Evolutionary conservation across 192 early-diverging fungal genomes (phyloP), one percentile per base, ranked within the genome.

Genomic region (Backusella psychrophila): DNA sequence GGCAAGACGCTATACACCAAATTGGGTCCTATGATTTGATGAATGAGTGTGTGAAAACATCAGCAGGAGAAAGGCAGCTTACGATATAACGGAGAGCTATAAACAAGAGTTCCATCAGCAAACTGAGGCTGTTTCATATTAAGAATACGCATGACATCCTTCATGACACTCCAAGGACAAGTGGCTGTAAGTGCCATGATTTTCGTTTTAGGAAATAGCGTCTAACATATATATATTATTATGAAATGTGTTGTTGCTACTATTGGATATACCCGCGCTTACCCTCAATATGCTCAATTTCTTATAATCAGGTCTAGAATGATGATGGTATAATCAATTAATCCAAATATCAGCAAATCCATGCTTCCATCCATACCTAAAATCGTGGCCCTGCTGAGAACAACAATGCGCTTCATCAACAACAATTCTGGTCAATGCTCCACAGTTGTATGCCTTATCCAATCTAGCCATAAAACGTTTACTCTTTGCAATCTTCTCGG

Each of bases 381-480:
- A 99, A 85, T 99, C 97, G 77, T 98, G 98, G 14, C 98, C 98
- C 94, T 94, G 96, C 72, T 97, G 95, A 72, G 92, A 94, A 29
- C 96, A 85, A 75, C 98, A 99, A 78, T 99, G 98, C 7, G 96
- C 96, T 86, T 99, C 98, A 76, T 99, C 98, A 39, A 99, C 89
- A 1, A 97, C 96, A 83, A 99, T 94, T 66, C 95, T 85, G 1
- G 95, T 91, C 23, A 97, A 80, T 68, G 34, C 84, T 75, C 41
- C 89, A 82, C 6, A 41, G 21, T 69, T 94, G 79, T 59, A 98
- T 71, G 35, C 74, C 69, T 67, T 87, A 78, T 52, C 94, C 66
- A 14, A 87, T 79, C 44, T 85, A 77, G 68, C 85, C 73, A 82
- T 85, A 56, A 93, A 89, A 72, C 90, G 85, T 14, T 75, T 71